Percentiles rank a stretch among this genome's conserved stretches.
These are phyloP conservation scores for Mycosphaerella arachidis DNA, from an alignment of 2,329 filamentous ascomycete species.

Conservation along the genomic window DNA sequence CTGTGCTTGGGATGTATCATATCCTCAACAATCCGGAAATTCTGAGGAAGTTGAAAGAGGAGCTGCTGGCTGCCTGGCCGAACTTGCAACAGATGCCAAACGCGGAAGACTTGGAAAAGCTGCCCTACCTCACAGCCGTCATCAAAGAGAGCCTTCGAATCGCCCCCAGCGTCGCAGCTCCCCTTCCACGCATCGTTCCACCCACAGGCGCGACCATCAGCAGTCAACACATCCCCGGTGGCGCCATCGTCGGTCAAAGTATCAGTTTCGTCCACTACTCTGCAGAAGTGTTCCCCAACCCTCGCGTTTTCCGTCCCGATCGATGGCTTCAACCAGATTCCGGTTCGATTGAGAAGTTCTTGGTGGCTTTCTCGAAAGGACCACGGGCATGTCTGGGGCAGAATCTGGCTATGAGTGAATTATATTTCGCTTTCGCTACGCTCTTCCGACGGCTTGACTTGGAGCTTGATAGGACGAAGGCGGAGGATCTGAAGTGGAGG, in stretches of 20 bases:
- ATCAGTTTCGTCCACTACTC: conserved; percentile 52
- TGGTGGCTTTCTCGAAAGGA: conserved; percentile 14
- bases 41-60: conserved; percentile 35
- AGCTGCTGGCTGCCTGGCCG: conserved; percentile 29
- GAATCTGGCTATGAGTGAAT: conserved; percentile 14
- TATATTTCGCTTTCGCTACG: conserved; percentile 14
- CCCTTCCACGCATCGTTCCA: conserved; percentile 45
- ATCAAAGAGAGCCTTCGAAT: conserved; percentile 49
- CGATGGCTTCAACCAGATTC: conserved; percentile 42
- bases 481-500: conserved; percentile 11
- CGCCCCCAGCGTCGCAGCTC: conserved; percentile 40
- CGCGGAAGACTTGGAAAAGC: conserved; percentile 12
- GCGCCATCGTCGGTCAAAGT: conserved; percentile 43
- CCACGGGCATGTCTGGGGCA: conserved; percentile 13
- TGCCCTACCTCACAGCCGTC: conserved; percentile 48
- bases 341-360: conserved; percentile 10
- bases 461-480: conserved; percentile 8
- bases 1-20: conserved; percentile 41
- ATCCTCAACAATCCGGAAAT: conserved; percentile 35
- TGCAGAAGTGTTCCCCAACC: conserved; percentile 43
- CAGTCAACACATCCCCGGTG: conserved; percentile 43
- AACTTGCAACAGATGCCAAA: conserved; percentile 2
- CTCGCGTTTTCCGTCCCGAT: conserved; percentile 44
- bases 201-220: conserved; percentile 41
- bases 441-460: conserved; percentile 15